Base-by-base conservation (phyloP, 345 rosid species). In the Murraya koenigii region DNA sequence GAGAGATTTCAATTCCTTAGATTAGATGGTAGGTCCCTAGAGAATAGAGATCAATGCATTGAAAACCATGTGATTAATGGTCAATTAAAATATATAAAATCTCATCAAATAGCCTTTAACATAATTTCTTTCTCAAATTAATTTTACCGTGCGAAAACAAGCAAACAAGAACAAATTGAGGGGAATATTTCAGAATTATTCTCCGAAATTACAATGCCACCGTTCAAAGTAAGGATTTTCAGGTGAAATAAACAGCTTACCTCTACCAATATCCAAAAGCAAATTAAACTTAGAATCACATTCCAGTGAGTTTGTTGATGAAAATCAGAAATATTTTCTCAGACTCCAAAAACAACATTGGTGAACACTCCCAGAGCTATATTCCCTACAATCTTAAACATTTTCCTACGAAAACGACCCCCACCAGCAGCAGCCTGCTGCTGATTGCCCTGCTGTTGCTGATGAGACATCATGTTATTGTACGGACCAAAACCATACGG, bases 331-430 rank as follows among this genome's bases (percentile, higher is more conserved):
- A 6, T 44, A 44, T 44, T 41, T 41, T 44, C n/a, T 44, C 60
- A 68, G 49, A 69, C 0, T 66, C 84, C 84, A 60, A 84, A 78
- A 35, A 23, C 32, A 8, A 14, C 41, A 70, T 60, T 80, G 52
- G 77, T 33, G 54, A 72, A 54, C 14, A 75, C 77, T 66, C 82
- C 84, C 23, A 78, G 0, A 30, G 83, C 77, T 75, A 83, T 71
- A 61, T 30, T 75, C 7, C 76, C 54, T 36, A 85, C 82, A 66
- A 86, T 3, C 44, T 66, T 67, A 55, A 64, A 62, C 41, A 74
- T 62, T 39, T 1, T 74, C 11, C 28, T 28, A 11, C 30, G 5
- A 20, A 38, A 23, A 25, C 38, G 49, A 25, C 66, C 38, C 26
- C 17, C 25, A 0, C n/a, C 49, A 5, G 5, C 59, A 1, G 19